phyloP scores from a whole-genome alignment of 164 flowering plant genomes.

The Vitis vinifera region ASM3070453v1 NC_081818.1:12724501-12725000 shows the following conservation, averaged over 20 bases:
- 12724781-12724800: conserved; percentile 97
- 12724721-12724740: conserved; percentile 88
- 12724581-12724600: conserved; percentile 1
- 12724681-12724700: conserved; percentile 98
- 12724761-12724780: conserved; percentile 98
- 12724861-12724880: not conserved
- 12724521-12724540: conserved; percentile 98
- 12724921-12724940: not conserved
- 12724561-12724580: conserved; percentile 30
- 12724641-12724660: conserved; percentile 85
- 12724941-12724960: not conserved
- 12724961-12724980: not conserved
- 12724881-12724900: too few relatives aligned
- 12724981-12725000: too few relatives aligned
- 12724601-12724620: not conserved
- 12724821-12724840: conserved; percentile 2
- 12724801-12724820: conserved; percentile 35
- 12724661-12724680: conserved; percentile 99
- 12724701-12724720: conserved; percentile 93
- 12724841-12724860: not conserved
- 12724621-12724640: conserved; percentile 1
- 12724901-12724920: too few relatives aligned
- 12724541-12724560: conserved; percentile 99
- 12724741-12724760: conserved; percentile 91
- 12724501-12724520: conserved; percentile 94